Evolutionary conservation across 1,284 basidiomycete species (phyloP).

Genomic region (Ustilago cynodontis): DNA sequence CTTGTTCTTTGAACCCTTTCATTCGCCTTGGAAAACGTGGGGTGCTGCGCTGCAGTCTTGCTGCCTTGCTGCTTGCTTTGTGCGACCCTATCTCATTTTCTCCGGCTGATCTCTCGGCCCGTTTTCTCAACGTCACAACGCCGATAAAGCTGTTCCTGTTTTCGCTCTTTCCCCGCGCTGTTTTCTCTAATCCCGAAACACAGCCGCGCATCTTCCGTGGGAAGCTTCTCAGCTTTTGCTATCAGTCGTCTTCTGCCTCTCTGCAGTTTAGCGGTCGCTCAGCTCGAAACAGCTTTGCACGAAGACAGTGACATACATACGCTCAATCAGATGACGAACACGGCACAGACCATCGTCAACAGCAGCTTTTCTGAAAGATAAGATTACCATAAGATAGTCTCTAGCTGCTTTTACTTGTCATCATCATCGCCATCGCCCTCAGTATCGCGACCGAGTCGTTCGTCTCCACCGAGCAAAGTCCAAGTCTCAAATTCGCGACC

Average conservation of each 20-base stretch:
- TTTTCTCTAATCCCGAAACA: neutral
- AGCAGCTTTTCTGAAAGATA: neutral
- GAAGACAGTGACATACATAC: neutral
- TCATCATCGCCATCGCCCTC: slow-evolving; percentile 31
- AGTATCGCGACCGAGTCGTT: slow-evolving; percentile 57
- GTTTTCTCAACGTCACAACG: slow-evolving; percentile 4
- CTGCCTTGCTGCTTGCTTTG: neutral
- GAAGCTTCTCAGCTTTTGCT: neutral
- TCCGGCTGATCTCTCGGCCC: slow-evolving; percentile 8
- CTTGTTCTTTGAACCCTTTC: neutral
- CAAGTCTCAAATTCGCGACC: slow-evolving; percentile 61
- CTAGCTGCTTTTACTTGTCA: slow-evolving; percentile 1
- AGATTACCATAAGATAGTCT: neutral
- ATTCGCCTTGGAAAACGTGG: neutral
- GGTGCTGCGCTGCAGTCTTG: neutral
- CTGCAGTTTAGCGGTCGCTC: neutral
- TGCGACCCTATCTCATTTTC: slow-evolving; percentile 1
- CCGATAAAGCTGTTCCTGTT: neutral
- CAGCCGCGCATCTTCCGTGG: neutral
- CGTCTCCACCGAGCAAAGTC: slow-evolving; percentile 63
- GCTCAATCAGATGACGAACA: neutral
- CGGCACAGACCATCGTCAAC: neutral
- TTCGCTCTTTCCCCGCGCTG: neutral
- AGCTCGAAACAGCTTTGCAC: neutral
- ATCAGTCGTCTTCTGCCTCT: neutral